Evolutionary conservation across 2,329 filamentous ascomycete genomes (phyloP).

Genomic region (Sclerotinia sclerotiorum): DNA sequence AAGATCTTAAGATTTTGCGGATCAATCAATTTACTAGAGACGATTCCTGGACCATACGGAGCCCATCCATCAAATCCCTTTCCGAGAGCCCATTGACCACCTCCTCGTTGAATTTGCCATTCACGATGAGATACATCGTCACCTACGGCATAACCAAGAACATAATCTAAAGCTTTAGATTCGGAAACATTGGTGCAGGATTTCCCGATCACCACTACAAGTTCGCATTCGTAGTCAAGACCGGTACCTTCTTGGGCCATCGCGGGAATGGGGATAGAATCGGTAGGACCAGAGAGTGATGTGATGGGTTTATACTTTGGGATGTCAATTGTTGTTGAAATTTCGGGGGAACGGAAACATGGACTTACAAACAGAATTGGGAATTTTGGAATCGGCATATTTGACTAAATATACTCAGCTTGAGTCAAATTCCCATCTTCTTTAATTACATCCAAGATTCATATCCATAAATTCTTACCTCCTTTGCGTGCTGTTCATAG

Average conservation of each 20-base stretch:
- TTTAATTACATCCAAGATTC: background rate
- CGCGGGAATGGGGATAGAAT: slow-evolving; percentile 64
- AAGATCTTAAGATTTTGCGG: slow-evolving; percentile 57
- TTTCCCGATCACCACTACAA: slow-evolving; percentile 72
- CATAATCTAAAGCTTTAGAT: slow-evolving; percentile 64
- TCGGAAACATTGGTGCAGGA: slow-evolving; percentile 64
- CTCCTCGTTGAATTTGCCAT: slow-evolving; percentile 68
- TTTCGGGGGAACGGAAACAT: slow-evolving; percentile 16
- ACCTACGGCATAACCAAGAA: slow-evolving; percentile 72
- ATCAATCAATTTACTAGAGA: slow-evolving; percentile 56
- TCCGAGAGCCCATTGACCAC: slow-evolving; percentile 68
- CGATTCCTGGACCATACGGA: slow-evolving; percentile 71
- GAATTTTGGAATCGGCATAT: slow-evolving; percentile 66
- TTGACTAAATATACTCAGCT: slow-evolving; percentile 47
- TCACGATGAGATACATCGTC: slow-evolving; percentile 81
- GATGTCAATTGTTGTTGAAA: background rate
- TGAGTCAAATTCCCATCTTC: background rate
- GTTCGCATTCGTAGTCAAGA: slow-evolving; percentile 78
- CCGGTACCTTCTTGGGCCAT: slow-evolving; percentile 66
- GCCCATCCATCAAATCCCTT: slow-evolving; percentile 78
- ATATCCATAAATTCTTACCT: slow-evolving; percentile 45
- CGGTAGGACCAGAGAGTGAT: slow-evolving; percentile 61
- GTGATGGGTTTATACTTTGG: slow-evolving; percentile 63
- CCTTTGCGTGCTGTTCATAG: slow-evolving; percentile 69
- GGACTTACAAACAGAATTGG: slow-evolving; percentile 62